Conservation (phyloP, 2,329 filamentous ascomycete species). For the Epichloe sylvatica region DNA sequence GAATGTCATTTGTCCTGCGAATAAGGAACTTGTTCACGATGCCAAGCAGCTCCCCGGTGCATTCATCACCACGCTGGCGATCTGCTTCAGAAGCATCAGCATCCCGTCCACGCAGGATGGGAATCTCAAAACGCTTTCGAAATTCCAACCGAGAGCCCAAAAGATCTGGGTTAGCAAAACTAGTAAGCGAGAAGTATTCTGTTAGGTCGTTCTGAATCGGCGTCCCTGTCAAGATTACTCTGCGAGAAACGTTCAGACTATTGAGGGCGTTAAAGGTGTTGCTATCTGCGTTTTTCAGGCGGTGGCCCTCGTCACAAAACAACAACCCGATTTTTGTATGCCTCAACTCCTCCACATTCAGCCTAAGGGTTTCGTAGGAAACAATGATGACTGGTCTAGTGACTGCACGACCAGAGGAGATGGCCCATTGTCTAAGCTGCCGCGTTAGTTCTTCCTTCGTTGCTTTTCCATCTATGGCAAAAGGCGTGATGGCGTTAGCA, state of each 20-base stretch:
- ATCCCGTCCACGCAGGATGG: conserved; percentile 82
- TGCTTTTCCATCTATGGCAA: conserved; percentile 93
- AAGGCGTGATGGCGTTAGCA: conserved; percentile 76
- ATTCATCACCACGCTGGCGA: conserved; percentile 67
- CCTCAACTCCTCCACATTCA: conserved; percentile 82
- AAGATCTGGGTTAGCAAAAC: conserved; percentile 89
- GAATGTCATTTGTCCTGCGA: conserved; percentile 88
- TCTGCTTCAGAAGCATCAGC: conserved; percentile 77
- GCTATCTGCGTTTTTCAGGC: conserved; percentile 91
- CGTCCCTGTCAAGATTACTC: conserved; percentile 91
- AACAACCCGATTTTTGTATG: conserved; percentile 83
- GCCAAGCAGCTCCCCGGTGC: conserved; percentile 63
- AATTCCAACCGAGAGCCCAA: conserved; percentile 84
- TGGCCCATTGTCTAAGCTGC: conserved; percentile 89
- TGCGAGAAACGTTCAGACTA: conserved; percentile 72
- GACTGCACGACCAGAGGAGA: conserved; percentile 75
- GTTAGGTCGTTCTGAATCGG: conserved; percentile 98
- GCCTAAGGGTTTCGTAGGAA: conserved; percentile 86
- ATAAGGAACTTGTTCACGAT: conserved; percentile 99
- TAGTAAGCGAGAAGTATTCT: conserved; percentile 90
- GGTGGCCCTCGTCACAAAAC: conserved; percentile 92
- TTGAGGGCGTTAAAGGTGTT: conserved; percentile 90
- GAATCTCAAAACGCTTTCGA: conserved; percentile 83
- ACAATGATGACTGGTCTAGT: conserved; percentile 92
- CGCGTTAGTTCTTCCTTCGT: conserved; percentile 83